Percentiles rank a stretch among this genome's conserved stretches.
These are phyloP conservation scores for Penicillium brasilianum DNA, from an alignment of 2,329 filamentous ascomycete species.

Conservation along the genomic window DNA sequence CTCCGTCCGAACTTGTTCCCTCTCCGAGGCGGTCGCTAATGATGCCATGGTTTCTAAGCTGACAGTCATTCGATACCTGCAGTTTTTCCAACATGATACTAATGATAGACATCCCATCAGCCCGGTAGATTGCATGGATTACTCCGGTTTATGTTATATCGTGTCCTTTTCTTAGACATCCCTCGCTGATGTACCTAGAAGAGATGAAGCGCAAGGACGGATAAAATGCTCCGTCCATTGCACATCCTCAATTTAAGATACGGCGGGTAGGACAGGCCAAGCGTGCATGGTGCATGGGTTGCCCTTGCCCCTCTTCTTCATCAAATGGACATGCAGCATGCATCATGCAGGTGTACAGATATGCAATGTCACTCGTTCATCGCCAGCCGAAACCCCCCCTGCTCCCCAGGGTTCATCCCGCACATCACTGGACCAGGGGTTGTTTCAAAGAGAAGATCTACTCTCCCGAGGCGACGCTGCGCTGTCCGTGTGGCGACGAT, in stretches of 20 bases:
- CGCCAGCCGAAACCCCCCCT: neutral
- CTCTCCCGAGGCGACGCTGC: slow-evolving; percentile 4
- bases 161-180: neutral
- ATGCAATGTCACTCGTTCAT: slow-evolving; percentile 10
- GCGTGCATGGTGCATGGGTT: slow-evolving; percentile 1
- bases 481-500: slow-evolving; percentile 22
- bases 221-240: slow-evolving; percentile 18
- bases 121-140: neutral
- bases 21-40: slow-evolving; percentile 18
- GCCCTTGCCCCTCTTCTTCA: slow-evolving; percentile 11
- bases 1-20: slow-evolving; percentile 12
- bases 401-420: slow-evolving; percentile 22
- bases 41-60: slow-evolving; percentile 9
- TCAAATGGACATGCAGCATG: slow-evolving; percentile 10
- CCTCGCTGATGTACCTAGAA: neutral
- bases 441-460: slow-evolving; percentile 29
- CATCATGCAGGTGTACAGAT: slow-evolving; percentile 5
- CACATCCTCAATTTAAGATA: slow-evolving; percentile 24
- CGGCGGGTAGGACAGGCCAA: slow-evolving; percentile 9
- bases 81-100: neutral
- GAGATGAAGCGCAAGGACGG: neutral
- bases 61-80: slow-evolving; percentile 5
- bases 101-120: neutral
- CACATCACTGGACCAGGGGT: slow-evolving; percentile 26
- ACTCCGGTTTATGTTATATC: neutral